Evolutionary conservation across 441 rosid species (phyloP).

Genomic region (Adansonia grandidieri): DNA sequence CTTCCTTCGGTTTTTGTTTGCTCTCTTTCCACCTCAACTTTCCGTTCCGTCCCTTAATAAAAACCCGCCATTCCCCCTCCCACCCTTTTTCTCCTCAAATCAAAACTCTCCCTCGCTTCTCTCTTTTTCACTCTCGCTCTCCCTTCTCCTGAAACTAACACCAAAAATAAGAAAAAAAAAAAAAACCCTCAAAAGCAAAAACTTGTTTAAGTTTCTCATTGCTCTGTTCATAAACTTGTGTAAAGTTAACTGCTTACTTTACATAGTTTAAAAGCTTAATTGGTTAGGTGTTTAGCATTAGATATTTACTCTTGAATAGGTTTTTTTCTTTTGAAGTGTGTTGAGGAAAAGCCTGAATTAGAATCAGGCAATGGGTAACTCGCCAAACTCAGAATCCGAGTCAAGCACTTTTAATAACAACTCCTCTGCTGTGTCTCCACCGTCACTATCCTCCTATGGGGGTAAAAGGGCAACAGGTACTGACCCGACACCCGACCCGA

Average conservation of each 20-base stretch:
- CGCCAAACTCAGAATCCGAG: slow-evolving; percentile 30
- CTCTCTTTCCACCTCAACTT: neutral
- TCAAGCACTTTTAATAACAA: slow-evolving; percentile 1
- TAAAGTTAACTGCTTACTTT: slow-evolving; percentile 8
- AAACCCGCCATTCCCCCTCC: neutral
- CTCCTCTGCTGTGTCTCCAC: slow-evolving; percentile 11
- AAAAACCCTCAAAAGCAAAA: neutral
- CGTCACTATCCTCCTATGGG: neutral
- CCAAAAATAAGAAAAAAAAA: neutral
- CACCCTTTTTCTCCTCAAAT: slow-evolving; percentile 11
- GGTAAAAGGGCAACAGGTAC: slow-evolving; percentile 24
- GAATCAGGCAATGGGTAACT: slow-evolving; percentile 28
- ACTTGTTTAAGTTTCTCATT: neutral
- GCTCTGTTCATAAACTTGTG: neutral
- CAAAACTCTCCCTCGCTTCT: neutral
- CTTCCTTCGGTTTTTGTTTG: neutral
- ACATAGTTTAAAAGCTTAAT: neutral
- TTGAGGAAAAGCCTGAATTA: neutral
- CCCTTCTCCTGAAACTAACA: neutral
- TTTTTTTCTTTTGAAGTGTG: no score
- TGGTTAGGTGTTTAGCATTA: neutral
- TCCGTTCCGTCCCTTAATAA: neutral
- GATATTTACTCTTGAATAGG: neutral
- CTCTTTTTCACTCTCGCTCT: neutral
- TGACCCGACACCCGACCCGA: slow-evolving; percentile 21